phyloP scores from a whole-genome alignment of 805 yeast species.

The Candida namnaoensis region DNA sequence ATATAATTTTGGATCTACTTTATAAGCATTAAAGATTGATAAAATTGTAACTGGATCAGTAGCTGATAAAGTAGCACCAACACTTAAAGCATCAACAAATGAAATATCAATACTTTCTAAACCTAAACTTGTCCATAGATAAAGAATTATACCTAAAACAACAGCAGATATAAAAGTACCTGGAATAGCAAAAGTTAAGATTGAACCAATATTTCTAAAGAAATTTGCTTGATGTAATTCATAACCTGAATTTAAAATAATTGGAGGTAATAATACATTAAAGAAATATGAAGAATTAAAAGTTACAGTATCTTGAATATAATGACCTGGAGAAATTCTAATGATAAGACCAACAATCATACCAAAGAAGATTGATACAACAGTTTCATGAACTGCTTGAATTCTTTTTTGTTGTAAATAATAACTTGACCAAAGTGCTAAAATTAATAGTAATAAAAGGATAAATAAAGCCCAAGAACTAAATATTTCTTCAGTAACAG shows the following conservation, averaged over 20 bases:
- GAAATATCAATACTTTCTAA: slow-evolving; percentile 82
- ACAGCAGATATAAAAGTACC: slow-evolving; percentile 92
- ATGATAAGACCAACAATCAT: slow-evolving; percentile 92
- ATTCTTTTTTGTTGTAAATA: slow-evolving; percentile 85
- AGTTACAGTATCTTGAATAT: slow-evolving; percentile 93
- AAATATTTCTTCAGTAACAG: slow-evolving; percentile 90
- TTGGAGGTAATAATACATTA: slow-evolving; percentile 91
- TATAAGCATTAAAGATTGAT: slow-evolving; percentile 93
- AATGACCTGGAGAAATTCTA: slow-evolving; percentile 90
- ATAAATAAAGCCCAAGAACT: slow-evolving; percentile 97
- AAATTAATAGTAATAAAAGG: slow-evolving; percentile 64
- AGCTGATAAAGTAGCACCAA: slow-evolving; percentile 96
- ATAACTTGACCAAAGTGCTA: slow-evolving; percentile 93
- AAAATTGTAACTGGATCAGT: slow-evolving; percentile 97
- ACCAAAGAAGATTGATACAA: slow-evolving; percentile 90
- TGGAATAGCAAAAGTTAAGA: slow-evolving; percentile 89
- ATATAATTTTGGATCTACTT: slow-evolving; percentile 95
- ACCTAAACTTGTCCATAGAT: slow-evolving; percentile 86
- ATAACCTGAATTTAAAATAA: slow-evolving; percentile 91
- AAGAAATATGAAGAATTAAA: slow-evolving; percentile 92
- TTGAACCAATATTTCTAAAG: slow-evolving; percentile 85
- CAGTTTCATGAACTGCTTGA: slow-evolving; percentile 96
- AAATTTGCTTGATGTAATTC: slow-evolving; percentile 94
- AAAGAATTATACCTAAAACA: slow-evolving; percentile 82
- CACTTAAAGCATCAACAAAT: slow-evolving; percentile 94